phyloP scores from a whole-genome alignment of 108 stramenopile species.

The Cyclotella sp. region DNA sequence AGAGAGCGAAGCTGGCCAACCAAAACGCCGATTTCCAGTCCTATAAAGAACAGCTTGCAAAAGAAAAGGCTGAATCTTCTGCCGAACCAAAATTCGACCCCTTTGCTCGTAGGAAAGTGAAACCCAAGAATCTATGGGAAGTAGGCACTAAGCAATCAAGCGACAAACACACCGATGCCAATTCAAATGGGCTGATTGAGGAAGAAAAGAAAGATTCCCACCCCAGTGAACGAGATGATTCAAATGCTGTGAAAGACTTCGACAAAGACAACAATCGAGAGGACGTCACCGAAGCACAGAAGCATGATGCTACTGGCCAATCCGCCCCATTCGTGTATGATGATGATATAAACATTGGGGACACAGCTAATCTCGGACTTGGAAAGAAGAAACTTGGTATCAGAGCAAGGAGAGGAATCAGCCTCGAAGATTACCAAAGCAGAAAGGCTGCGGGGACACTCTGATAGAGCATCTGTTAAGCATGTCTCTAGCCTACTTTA shows the following conservation, averaged over 20 bases:
- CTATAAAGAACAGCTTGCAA: constrained; percentile 59
- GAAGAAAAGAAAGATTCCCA: constrained; percentile 63
- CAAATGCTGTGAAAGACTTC: constrained; percentile 41
- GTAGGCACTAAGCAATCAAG: constrained; percentile 64
- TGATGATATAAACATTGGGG: constrained; percentile 76
- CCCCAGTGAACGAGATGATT: constrained; percentile 41
- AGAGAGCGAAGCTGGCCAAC: constrained; percentile 74
- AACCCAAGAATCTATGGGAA: constrained; percentile 92
- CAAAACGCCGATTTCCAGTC: constrained; percentile 75
- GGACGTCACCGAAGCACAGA: constrained; percentile 41
- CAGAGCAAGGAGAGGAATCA: constrained; percentile 75
- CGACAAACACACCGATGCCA: constrained; percentile 41
- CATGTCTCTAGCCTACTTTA: not conserved
- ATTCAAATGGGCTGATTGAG: constrained; percentile 43
- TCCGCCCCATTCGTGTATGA: constrained; percentile 77
- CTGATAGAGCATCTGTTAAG: constrained; percentile 3
- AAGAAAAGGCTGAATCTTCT: constrained; percentile 48
- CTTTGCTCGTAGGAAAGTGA: constrained; percentile 85
- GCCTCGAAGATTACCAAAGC: constrained; percentile 75
- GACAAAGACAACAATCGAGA: constrained; percentile 49
- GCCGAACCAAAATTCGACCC: constrained; percentile 77
- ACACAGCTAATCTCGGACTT: constrained; percentile 50
- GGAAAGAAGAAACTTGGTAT: constrained; percentile 47
- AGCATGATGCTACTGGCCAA: constrained; percentile 47
- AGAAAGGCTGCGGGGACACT: constrained; percentile 76